Evolutionary conservation across 148 eudicot genomes (phyloP), one percentile per base, ranked within the genome.

Genomic region (Drosera capensis): DNA sequence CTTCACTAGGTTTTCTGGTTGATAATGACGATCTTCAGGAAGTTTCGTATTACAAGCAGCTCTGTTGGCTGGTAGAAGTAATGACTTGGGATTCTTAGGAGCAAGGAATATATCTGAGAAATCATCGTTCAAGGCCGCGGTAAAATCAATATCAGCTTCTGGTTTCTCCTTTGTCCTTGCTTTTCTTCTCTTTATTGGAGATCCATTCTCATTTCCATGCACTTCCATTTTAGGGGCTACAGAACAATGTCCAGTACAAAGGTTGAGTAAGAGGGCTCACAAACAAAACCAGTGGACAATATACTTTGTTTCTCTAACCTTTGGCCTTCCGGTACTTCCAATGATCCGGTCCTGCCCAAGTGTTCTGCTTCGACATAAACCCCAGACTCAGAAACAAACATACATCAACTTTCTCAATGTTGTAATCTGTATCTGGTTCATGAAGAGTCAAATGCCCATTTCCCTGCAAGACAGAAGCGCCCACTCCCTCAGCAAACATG

Each of bases 311-410:
- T 17, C 6, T 24, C 62, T 38, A 9, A 81, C 93, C 76, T 69
- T 75, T 75, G 15, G 60, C 47, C 36, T 78, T 86, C 41, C 71
- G 59, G 43, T 70, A 86, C 68, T 81, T 81, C 96, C 96, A 86
- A 49, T 81, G 93, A 55, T 75, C 80, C 29, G 96, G 87, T 45
- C 96, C 96, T 31, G 96, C 93, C 93, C 96, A 86, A 0, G 83
- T 83, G 64, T 86, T 86, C 46, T 64, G 77, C 40, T 64, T 75
- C 41, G 80, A 75, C 12, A 63, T 57, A 44, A 73, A 59, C 19
- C 93, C 93, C 49, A 73, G 62, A 52, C 70, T 75, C 54, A 59
- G 49, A 62, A 71, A 81, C 57, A 78, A 47, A 64, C 61, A 71
- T 55, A 56, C 66, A 45, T 70, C 79, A 45, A 86, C 71, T 41